A percentile compares a stretch with the other conserved stretches of the same genome.
Conservation (phyloP, 2,329 filamentous ascomycete genomes). For the Thielaviopsis cerberus region DNA sequence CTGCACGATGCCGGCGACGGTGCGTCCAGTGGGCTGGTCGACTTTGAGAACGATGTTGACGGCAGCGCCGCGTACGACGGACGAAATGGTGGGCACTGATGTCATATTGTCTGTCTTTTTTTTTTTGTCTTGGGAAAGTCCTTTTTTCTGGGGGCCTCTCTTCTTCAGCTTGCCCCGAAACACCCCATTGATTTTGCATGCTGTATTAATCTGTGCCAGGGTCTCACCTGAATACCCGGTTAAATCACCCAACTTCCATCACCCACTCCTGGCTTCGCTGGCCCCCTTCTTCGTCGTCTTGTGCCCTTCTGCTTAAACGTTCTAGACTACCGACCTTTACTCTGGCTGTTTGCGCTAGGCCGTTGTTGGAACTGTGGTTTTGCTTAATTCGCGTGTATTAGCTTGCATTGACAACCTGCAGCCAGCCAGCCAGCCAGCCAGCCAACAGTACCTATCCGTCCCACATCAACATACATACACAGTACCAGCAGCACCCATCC, state of each 20-base stretch:
- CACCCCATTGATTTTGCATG: too few relatives aligned
- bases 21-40: constrained; percentile 55
- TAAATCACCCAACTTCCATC: too few relatives aligned
- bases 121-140: too few relatives aligned
- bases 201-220: too few relatives aligned
- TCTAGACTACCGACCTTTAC: background rate
- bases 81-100: constrained; percentile 26
- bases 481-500: too few relatives aligned
- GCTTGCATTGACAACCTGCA: background rate
- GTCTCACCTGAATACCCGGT: too few relatives aligned
- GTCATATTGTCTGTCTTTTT: too few relatives aligned
- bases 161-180: too few relatives aligned
- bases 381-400: background rate
- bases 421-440: too few relatives aligned
- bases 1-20: constrained; percentile 55
- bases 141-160: too few relatives aligned
- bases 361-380: background rate
- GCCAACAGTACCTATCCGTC: too few relatives aligned
- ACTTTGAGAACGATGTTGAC: constrained; percentile 61
- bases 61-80: constrained; percentile 40
- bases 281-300: background rate
- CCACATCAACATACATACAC: too few relatives aligned
- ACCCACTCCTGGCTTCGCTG: background rate
- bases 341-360: background rate
- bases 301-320: background rate